Evolutionary conservation across 306 rosid genomes (phyloP).

Genomic region (Acacia acuminata): DNA sequence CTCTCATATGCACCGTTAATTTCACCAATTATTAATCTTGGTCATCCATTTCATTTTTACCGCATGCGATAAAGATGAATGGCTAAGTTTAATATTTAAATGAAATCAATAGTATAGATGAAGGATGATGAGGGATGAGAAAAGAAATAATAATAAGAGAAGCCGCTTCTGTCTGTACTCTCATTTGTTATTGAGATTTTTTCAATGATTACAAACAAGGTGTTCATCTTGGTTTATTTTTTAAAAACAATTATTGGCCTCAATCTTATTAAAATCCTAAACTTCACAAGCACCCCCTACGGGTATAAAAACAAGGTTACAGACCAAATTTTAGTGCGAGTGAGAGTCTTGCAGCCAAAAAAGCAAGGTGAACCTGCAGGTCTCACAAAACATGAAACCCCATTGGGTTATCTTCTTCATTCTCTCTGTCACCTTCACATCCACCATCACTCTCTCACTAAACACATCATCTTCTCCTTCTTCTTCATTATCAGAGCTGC

Average conservation of each 20-base stretch:
- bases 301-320: constrained; percentile 27
- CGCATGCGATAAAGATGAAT: too few species aligned
- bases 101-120: too few species aligned
- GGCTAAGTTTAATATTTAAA: too few species aligned
- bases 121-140: too few species aligned
- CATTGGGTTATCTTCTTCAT: constrained; percentile 25
- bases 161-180: too few species aligned
- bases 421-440: neutral
- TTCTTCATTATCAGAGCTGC: neutral
- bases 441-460: neutral
- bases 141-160: too few species aligned
- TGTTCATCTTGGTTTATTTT: neutral
- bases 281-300: neutral
- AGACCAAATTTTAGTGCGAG: constrained; percentile 26
- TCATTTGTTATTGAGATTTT: too few species aligned
- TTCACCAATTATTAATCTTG: too few species aligned
- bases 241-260: neutral
- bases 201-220: too few species aligned
- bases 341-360: neutral
- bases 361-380: neutral
- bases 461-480: neutral
- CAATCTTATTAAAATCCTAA: neutral
- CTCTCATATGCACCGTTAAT: too few species aligned
- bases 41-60: too few species aligned
- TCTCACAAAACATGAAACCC: constrained; percentile 42